Base-by-base conservation (phyloP, 108 stramenopile species). In the Nitzschia sp. region DNA sequence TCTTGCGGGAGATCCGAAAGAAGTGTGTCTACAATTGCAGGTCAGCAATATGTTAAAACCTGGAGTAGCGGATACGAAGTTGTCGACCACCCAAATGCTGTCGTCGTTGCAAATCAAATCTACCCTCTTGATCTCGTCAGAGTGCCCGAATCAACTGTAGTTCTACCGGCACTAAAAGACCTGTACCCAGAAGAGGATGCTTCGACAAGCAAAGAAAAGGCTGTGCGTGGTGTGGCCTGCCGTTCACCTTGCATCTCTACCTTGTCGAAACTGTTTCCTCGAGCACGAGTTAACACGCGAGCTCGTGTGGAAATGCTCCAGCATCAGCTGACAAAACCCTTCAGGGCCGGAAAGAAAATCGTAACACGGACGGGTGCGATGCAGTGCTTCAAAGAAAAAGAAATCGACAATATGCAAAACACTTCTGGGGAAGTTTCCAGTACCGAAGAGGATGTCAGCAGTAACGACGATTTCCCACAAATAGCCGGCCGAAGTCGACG, bases 311-410 rank as follows among this genome's bases (percentile, higher is more conserved):
- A 66, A 25, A 45, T 29, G 22, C 29, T 53, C 13, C 66, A 54
- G 26, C 66, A 66, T 54, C 66, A 66, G 41, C 21, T 66, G 5
- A 27, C 35, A 35, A 66, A 66, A 25, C 66, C 66, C 13, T 55
- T 66, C 38, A 52, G 66, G 4, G n/a, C 15, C 2, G 60, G 23
- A 22, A 44, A 31, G 25, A 13, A 25, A 23, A 41, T 44, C 21
- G 60, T 34, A 13, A 22, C 60, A 8, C 23, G 25, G 15, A 6
- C 60, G 2, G 21, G 23, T 1, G 33, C 21, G 2, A 26, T 41
- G 1, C 38, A 45, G 0, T 61, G 60, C 26, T 45, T 61, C 26
- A 34, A 34, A 16, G 33, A 41, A 21, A 61, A 61, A 25, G 41
- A 61, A 26, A 41, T 2, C 27, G 29, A 6, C n/a, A n/a, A 52